A percentile compares a stretch with the other conserved stretches of the same genome.
Evolutionary conservation across 1,284 basidiomycete genomes (phyloP).

Genomic region (Blastosporella zonata): DNA sequence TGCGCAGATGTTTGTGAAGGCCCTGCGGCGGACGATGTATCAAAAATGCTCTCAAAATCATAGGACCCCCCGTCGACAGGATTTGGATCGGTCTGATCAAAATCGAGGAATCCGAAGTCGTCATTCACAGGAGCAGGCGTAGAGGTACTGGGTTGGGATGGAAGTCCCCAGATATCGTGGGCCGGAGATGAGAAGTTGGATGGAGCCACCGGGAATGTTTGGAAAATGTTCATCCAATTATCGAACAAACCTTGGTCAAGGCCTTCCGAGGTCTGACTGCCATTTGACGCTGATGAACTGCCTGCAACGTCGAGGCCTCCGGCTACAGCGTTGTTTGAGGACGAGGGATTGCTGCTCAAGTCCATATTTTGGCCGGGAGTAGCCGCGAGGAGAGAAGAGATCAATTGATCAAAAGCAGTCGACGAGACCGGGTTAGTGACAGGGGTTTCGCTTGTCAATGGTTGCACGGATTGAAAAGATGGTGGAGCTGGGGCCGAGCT

Average conservation of each 20-base stretch:
- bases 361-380: slow-evolving; percentile 16
- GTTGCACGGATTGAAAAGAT: slow-evolving; percentile 16
- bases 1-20: neutral
- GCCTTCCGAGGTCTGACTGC: slow-evolving; percentile 5
- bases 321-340: slow-evolving; percentile 1
- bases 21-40: neutral
- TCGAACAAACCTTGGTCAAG: slow-evolving; percentile 43
- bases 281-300: neutral
- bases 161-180: slow-evolving; percentile 5
- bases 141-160: slow-evolving; percentile 2
- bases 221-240: slow-evolving; percentile 49
- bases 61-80: slow-evolving; percentile 1
- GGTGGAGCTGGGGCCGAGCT: slow-evolving; percentile 2
- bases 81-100: slow-evolving; percentile 8
- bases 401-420: slow-evolving; percentile 36
- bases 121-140: slow-evolving; percentile 8
- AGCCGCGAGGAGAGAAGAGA: slow-evolving; percentile 36
- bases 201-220: slow-evolving; percentile 35
- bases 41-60: slow-evolving; percentile 2
- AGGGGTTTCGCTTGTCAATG: slow-evolving; percentile 11
- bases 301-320: neutral
- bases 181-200: slow-evolving; percentile 22
- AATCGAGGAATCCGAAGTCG: slow-evolving; percentile 15
- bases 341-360: neutral
- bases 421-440: slow-evolving; percentile 12